Evolutionary conservation across 1,284 basidiomycete species (phyloP), one percentile per base, ranked within the genome.

Genomic region (Mycena sp.): DNA sequence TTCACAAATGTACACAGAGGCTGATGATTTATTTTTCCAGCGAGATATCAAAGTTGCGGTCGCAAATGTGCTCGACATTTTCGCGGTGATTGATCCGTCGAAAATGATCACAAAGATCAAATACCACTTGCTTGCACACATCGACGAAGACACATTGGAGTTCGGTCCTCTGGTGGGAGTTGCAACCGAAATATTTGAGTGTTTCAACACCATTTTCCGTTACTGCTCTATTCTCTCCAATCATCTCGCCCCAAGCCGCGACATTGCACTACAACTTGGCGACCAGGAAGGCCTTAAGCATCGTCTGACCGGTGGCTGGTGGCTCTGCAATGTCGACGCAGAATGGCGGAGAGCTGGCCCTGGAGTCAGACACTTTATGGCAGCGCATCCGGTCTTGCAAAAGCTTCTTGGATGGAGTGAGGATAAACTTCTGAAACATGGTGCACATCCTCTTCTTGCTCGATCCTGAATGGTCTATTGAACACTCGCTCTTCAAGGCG

Each of bases 41-140:
- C 67, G 2, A 7, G 72, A 78, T 62, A 48, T 80, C 0, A 28
- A 70, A 21, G 49, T 70, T 25, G 49, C 65, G 2, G 72, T 77
- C n/a, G 71, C 67, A n/a, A 76, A 79, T 65, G 61, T 79, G 9
- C 71, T 80, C 0, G 73, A 79, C 48, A 25, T 61, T 10, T 74
- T 69, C 45, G 73, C 70, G 5, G 44, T 59, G 0, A 53, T 75
- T 26, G 76, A 35, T 14, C 32, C 32, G 14, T 35, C 32, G 14
- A 35, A 35, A 14, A 35, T 35, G 32, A 14, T 35, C 32, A 35
- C 32, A 14, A 35, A 35, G 32, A 35, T 35, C 7, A 35, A 35
- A 14, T 35, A 35, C 14, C 79, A 81, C 59, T 53, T 78, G 29
- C 71, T 81, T 0, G 23, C 64, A 2, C 78, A 81, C 54, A 37